Conservation (phyloP, 2,329 filamentous ascomycete species). For the Diplocarpon rosae region DNA sequence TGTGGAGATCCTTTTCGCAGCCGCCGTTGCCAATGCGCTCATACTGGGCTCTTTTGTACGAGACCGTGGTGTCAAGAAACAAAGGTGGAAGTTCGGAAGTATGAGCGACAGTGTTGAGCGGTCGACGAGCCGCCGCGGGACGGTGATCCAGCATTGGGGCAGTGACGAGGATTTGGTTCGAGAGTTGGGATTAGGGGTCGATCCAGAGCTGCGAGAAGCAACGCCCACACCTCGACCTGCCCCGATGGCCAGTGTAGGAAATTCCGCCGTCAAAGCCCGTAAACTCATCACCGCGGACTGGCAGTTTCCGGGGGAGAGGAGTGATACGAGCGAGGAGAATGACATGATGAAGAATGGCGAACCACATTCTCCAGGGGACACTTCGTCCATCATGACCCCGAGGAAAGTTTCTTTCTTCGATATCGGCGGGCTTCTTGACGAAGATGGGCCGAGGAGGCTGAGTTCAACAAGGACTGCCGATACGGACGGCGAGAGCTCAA, state of each 20-base stretch:
- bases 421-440: constrained; percentile 63
- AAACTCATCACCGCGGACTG: constrained; percentile 18
- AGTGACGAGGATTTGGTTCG: constrained; percentile 86
- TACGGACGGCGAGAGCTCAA: constrained; percentile 22
- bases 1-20: constrained; percentile 80
- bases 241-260: constrained; percentile 24
- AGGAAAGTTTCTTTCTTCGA: constrained; percentile 72
- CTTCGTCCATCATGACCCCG: constrained; percentile 34
- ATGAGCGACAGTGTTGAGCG: constrained; percentile 52
- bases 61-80: constrained; percentile 82
- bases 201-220: constrained; percentile 37
- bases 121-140: constrained; percentile 31
- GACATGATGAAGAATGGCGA: constrained; percentile 26
- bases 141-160: constrained; percentile 57
- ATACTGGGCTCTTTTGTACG: constrained; percentile 88
- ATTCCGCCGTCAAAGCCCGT: constrained; percentile 17
- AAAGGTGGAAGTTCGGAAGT: constrained; percentile 59
- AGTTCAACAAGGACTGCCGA: constrained; percentile 20
- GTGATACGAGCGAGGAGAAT: constrained; percentile 32
- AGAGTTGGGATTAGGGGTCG: constrained; percentile 61
- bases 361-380: constrained; percentile 15
- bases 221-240: constrained; percentile 21
- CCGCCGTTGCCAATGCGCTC: constrained; percentile 75
- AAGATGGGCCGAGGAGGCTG: constrained; percentile 27
- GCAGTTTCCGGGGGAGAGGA: constrained; percentile 22